Conservation (phyloP, 441 rosid species). For the Kokia cookei region DNA sequence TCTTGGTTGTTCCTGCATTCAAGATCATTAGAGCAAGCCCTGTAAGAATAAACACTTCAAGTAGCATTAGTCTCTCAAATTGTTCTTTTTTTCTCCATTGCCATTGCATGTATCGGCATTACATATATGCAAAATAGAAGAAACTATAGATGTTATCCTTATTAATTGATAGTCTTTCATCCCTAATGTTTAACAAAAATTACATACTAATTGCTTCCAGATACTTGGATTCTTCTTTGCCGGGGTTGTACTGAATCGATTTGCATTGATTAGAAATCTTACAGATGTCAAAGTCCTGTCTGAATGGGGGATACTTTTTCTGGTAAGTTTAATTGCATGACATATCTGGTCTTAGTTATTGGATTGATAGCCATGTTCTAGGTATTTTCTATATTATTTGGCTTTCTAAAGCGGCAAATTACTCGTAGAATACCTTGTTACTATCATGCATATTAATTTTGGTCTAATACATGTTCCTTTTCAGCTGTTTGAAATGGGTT, state of each 20-base stretch:
- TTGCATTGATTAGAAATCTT: conserved; percentile 85
- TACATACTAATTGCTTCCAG: conserved; percentile 35
- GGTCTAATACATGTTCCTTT: conserved; percentile 23
- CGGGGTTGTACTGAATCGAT: conserved; percentile 86
- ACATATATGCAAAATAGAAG: not conserved
- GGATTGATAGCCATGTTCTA: not conserved
- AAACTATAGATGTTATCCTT: not conserved
- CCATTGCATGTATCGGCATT: not conserved
- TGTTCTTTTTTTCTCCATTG: not conserved
- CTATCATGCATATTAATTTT: conserved; percentile 5
- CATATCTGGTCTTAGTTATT: not conserved
- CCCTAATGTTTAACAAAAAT: not conserved
- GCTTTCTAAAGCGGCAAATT: not conserved
- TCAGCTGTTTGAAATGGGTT: conserved; percentile 98
- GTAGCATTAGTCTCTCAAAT: not conserved
- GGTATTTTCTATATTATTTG: not conserved
- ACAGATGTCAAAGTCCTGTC: conserved; percentile 93
- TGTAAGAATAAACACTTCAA: conserved; percentile 37
- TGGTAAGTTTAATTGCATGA: conserved; percentile 48
- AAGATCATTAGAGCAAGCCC: conserved; percentile 84
- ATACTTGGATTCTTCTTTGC: conserved; percentile 99
- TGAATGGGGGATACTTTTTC: conserved; percentile 97
- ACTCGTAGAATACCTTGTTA: not conserved
- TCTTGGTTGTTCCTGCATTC: conserved; percentile 85
- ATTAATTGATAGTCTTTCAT: not conserved